Evolutionary conservation across 2,329 filamentous ascomycete species (phyloP), one percentile per base, ranked within the genome.

Genomic region (Monosporascus sp.): DNA sequence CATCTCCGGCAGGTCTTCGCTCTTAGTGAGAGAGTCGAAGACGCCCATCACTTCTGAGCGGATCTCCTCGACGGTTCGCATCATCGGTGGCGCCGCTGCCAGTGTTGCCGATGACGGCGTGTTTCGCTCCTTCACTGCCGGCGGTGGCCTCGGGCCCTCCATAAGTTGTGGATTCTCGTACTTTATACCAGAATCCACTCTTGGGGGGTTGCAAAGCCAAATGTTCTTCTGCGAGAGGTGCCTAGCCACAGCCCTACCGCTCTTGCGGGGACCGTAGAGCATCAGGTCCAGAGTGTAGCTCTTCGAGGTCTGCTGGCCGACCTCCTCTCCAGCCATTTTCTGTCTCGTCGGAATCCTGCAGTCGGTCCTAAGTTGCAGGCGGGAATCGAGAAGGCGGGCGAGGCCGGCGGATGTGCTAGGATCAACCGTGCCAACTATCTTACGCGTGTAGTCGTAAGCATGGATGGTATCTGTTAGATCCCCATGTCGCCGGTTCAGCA

Each of bases 11-110:
- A 97, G 74, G 55, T 90, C 83, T 52, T 95, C 88, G 9, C 80
- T 85, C 62, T 86, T 86, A 25, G 86, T 82, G 39, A 97, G 81
- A 7, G 86, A 87, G 72, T 97, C 91, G 63, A 99, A 96, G 66
- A 97, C 89, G 43, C 84, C 85, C 68, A 90, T 82, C 22, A 96
- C 88, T 53, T 96, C 91, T 57, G 84, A 86, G 9, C 88, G 87
- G 54, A 96, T 87, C 70, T 97, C 91, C 62, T 97, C 93, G 0
- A 86, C 85, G 0, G 89, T 93, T 35, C 90, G 82, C 48, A 67
- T 71, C 38, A 71, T 68, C 3, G 70, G 63, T 37, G 64, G 51
- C 7, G 57, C 47, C 24, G 47, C 44, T 5, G 45, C 35, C 20
- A 48, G 56, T 56, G 52, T 67, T 58, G 52, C 62, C 62, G 43